Conservation (phyloP, 23 red algal genomes). For the Cyanidiococcus yangmingshanensis region DNA sequence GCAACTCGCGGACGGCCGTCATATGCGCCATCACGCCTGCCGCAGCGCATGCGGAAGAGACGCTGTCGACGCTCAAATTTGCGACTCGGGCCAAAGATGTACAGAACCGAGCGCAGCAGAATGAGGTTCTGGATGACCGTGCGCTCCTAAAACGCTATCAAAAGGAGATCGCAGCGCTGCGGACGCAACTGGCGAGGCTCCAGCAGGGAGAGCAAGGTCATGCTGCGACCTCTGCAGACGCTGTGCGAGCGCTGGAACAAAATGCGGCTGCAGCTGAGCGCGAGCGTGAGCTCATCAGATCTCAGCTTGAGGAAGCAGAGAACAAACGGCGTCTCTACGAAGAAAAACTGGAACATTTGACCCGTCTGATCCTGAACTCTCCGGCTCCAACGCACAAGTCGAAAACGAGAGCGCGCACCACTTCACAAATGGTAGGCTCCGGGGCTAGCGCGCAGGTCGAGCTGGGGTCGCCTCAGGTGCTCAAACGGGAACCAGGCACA, state of each 20-base stretch:
- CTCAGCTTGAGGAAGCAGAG: slow-evolving; percentile 6
- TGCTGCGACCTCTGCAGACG: background rate
- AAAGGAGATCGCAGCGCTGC: slow-evolving; percentile 32
- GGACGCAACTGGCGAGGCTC: background rate
- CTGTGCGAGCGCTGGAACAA: background rate
- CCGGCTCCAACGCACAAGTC: background rate
- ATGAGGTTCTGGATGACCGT: slow-evolving; percentile 19
- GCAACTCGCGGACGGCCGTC: slow-evolving; percentile 24
- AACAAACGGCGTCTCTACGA: background rate
- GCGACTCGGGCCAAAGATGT: slow-evolving; percentile 22
- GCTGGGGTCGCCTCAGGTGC: background rate
- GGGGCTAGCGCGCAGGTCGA: background rate
- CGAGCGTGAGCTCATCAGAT: background rate
- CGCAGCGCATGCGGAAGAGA: slow-evolving; percentile 21
- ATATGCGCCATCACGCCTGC: slow-evolving; percentile 26
- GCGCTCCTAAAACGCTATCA: slow-evolving; percentile 53
- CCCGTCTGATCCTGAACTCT: slow-evolving; percentile 12
- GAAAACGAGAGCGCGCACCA: background rate
- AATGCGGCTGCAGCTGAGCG: background rate
- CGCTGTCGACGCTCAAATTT: slow-evolving; percentile 31
- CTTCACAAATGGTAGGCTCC: background rate
- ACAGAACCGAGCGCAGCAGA: slow-evolving; percentile 26
- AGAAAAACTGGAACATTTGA: slow-evolving; percentile 2
- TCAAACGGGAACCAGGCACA: background rate
- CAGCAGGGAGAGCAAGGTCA: background rate